Evolutionary conservation across 768 basidiomycete species (phyloP), one percentile per base, ranked within the genome.

Genomic region (Boletus barrowsii): DNA sequence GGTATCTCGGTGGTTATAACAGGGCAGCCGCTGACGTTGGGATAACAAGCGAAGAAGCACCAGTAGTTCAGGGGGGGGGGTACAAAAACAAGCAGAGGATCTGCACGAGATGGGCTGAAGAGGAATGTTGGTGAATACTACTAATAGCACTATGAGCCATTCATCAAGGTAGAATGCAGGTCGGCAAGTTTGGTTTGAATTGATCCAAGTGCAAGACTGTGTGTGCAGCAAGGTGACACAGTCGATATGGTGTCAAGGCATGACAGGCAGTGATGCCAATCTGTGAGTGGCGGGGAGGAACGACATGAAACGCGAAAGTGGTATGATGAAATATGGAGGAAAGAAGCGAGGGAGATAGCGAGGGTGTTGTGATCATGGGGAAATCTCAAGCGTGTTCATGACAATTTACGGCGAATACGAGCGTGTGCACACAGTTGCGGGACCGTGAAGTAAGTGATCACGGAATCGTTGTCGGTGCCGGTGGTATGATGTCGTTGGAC

Each of bases 131-230:
- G 24, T 24, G 24, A 4, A 24, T 13, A 33, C 10, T 33, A 33
- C 32, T 33, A 35, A 4, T 35, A 5, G 32, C 32, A 35, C 1
- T 33, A 26, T 26, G 26, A 26, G 5, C 24, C 5, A 26, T 26
- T 26, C 8, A 29, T 29, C 29, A 29, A 33, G 36, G 1, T 29
- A 32, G 42, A 58, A 59, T 59, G 53, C 45, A 59, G 51, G 57
- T 58, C 57, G 57, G 57, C 57, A 53, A 35, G 33, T 35, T 35
- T 52, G 1, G 54, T 17, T 48, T 53, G 35, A 37, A 39, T 37
- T 20, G 42, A 30, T 39, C 30, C 39, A 26, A 48, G 46, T 9
- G 8, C 29, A 20, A 20, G 35, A 10, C 9, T 29, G 26, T 29
- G 9, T 29, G 9, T 8, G 6, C 35, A 48, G 37, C 20, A n/a